Evolutionary conservation across 1,284 basidiomycete species (phyloP).

Genomic region (Cystobasidiaceae sp.): DNA sequence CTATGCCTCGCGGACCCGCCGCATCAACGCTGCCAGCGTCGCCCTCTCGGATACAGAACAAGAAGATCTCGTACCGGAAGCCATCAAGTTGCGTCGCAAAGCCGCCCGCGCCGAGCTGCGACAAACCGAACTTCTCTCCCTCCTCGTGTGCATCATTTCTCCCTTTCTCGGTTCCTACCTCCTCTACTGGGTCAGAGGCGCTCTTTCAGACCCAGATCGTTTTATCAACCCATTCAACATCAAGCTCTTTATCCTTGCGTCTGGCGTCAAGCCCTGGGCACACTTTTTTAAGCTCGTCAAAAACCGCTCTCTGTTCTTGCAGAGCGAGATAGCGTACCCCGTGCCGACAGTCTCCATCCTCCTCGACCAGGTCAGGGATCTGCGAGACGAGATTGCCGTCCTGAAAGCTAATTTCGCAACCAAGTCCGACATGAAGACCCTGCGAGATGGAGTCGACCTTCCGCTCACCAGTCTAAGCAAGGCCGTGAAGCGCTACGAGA

Average conservation of each 20-base stretch:
- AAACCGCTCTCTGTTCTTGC: conserved; percentile 41
- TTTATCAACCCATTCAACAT: conserved; percentile 46
- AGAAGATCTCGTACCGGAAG: conserved; percentile 18
- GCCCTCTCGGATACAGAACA: conserved; percentile 27
- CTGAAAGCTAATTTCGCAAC: conserved; percentile 42
- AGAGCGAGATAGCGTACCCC: conserved; percentile 44
- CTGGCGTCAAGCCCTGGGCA: conserved; percentile 46
- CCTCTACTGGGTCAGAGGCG: conserved; percentile 44
- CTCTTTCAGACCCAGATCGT: conserved; percentile 43
- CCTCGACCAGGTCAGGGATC: conserved; percentile 40
- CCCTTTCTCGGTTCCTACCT: conserved; percentile 45
- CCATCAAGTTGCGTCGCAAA: conserved; percentile 27
- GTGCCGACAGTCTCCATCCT: conserved; percentile 44
- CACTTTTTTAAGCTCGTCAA: conserved; percentile 38
- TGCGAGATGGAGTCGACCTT: conserved; percentile 45
- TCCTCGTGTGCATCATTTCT: conserved; percentile 43
- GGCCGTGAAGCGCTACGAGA: conserved; percentile 42
- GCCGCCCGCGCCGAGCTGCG: conserved; percentile 42
- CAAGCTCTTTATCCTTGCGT: conserved; percentile 46
- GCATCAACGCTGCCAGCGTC: conserved; percentile 36
- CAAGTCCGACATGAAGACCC: conserved; percentile 43
- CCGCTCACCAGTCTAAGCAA: conserved; percentile 44
- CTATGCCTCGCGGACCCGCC: conserved; percentile 41
- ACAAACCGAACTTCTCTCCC: conserved; percentile 44
- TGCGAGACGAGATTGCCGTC: conserved; percentile 44